Evolutionary conservation across 305 asterid genomes (phyloP).

Genomic region (Rubia tinctorum): DNA sequence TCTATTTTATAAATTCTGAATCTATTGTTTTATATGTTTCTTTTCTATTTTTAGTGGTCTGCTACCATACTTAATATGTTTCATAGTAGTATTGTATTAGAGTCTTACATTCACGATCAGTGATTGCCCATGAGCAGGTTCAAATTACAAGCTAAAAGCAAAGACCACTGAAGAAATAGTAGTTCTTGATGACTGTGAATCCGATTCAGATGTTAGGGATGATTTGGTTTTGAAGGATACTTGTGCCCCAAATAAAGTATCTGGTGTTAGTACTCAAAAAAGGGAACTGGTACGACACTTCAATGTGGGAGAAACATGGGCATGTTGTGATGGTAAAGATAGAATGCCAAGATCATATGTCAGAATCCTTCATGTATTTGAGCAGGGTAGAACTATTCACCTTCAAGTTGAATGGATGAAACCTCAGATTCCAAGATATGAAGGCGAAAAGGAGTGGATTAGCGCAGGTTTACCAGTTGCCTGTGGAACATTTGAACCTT

Average conservation of each 20-base stretch:
- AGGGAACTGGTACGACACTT: not conserved
- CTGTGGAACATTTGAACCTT: slow-evolving; percentile 2
- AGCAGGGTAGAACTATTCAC: not conserved
- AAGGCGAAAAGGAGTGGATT: slow-evolving; percentile 1
- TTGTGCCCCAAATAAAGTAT: not conserved
- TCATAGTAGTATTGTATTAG: not conserved
- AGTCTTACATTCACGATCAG: not conserved
- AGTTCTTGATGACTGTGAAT: not conserved
- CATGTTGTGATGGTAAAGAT: not conserved
- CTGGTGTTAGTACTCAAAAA: not conserved
- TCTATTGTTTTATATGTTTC: not conserved
- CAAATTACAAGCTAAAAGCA: not conserved
- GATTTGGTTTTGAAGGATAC: not conserved
- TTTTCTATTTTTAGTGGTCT: not conserved
- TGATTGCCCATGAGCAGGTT: not conserved
- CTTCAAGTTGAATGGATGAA: slow-evolving; percentile 4
- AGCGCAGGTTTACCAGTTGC: slow-evolving; percentile 1
- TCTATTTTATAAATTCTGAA: not conserved
- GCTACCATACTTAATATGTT: not conserved
- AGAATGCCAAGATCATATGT: slow-evolving; percentile 1
- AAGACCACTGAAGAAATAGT: not conserved
- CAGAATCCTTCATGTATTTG: not conserved
- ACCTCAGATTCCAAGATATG: not conserved
- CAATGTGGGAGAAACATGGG: not conserved
- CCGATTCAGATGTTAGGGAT: not conserved